A percentile compares a stretch with the other conserved stretches of the same genome.
These are phyloP conservation scores for Exophiala sideris DNA, from an alignment of 2,329 filamentous ascomycete species.

Conservation along the genomic window DNA sequence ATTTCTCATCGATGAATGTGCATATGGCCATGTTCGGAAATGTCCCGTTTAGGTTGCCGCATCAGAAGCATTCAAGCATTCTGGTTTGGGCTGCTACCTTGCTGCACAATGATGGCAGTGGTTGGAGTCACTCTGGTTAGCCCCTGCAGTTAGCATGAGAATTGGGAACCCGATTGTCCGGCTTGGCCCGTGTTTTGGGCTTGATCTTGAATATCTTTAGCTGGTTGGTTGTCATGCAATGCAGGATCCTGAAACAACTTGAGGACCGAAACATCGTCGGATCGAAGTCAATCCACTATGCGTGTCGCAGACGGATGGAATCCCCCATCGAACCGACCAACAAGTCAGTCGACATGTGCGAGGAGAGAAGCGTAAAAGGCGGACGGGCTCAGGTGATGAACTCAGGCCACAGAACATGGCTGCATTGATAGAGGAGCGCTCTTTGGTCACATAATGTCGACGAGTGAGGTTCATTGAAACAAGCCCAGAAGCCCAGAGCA, in stretches of 20 bases:
- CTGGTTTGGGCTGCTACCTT: not conserved
- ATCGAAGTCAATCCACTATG: conserved; percentile 2
- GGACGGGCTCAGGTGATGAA: conserved; percentile 16
- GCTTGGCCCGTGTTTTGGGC: conserved; percentile 3
- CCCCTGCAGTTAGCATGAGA: conserved; percentile 14
- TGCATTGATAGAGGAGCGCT: not conserved
- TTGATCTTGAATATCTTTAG: not conserved
- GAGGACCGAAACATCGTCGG: conserved; percentile 2
- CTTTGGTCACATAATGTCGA: conserved; percentile 15
- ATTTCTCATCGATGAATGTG: not conserved
- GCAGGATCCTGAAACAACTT: conserved; percentile 18
- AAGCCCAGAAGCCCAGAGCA: not conserved
- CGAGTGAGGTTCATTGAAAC: conserved; percentile 15
- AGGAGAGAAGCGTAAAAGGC: not conserved
- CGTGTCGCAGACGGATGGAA: not conserved
- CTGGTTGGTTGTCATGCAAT: conserved; percentile 20
- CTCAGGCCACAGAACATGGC: conserved; percentile 14
- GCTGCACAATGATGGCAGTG: conserved; percentile 17
- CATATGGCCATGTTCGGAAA: not conserved
- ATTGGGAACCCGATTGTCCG: conserved; percentile 11
- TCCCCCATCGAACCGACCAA: not conserved
- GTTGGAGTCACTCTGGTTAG: not conserved
- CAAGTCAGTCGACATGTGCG: conserved; percentile 1
- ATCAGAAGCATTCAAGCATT: conserved; percentile 4
- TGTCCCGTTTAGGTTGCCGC: not conserved